Evolutionary conservation across 2,329 filamentous ascomycete species (phyloP).

Genomic region (Cordyceps cateniannulata): DNA sequence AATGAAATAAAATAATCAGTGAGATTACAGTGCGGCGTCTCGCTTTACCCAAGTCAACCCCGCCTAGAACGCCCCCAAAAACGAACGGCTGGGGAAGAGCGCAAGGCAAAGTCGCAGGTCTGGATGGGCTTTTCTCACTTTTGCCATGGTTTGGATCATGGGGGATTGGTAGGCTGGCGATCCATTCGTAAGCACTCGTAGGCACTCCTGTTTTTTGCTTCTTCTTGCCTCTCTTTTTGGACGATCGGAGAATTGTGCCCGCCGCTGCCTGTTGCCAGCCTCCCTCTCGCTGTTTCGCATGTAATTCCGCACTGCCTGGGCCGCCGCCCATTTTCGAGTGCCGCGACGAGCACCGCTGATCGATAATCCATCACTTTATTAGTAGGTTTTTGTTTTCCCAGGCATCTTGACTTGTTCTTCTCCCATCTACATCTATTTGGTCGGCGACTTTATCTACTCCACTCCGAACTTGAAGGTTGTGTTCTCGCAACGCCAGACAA

Average conservation of each 20-base stretch:
- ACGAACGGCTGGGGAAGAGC: constrained; percentile 3
- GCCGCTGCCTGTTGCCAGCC: no score
- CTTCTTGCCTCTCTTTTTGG: neutral
- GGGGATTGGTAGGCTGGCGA: neutral
- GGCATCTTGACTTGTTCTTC: no score
- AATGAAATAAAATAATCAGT: neutral
- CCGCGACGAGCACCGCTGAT: no score
- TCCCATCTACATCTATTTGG: no score
- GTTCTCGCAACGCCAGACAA: neutral
- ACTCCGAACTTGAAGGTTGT: neutral
- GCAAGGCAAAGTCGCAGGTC: neutral
- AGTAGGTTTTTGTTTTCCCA: no score
- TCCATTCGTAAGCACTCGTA: neutral
- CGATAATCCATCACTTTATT: no score
- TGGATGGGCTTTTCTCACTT: neutral
- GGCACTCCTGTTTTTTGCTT: neutral
- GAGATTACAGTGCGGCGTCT: constrained; percentile 1
- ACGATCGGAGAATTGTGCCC: neutral
- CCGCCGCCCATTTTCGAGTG: no score
- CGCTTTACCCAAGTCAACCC: neutral
- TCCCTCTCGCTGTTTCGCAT: neutral
- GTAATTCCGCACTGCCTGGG: neutral
- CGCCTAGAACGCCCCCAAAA: neutral
- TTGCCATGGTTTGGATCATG: neutral
- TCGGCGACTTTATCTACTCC: neutral